Base-by-base conservation (phyloP, 495 filamentous ascomycete species). In the Poronia punctata region DNA sequence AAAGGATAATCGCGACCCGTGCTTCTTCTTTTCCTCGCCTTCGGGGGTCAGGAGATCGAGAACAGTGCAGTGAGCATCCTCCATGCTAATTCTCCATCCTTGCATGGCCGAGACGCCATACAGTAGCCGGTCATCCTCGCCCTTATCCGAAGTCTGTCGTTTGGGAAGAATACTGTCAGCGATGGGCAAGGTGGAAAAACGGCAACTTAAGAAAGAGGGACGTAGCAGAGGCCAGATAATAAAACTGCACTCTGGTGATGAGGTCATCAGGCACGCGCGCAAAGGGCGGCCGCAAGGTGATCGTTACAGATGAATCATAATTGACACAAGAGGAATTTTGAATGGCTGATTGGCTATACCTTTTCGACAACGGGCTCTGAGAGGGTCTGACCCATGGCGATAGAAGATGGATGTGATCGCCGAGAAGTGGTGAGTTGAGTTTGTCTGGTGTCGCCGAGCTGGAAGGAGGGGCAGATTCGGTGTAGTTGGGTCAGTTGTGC, bases 41-140 rank as follows among this genome's bases (percentile, higher is more conserved):
- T 70, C 66, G 45, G 82, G 75, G 7, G 52, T 59, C 53, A 93
- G 76, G 45, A 98, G 77, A 64, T 97, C 86, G 54, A 98, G 83
- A 19, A 95, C 63, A 15, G 83, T 74, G 25, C 86, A 85, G 67
- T 98, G 92, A 42, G 92, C 80, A 57, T 98, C 92, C 62, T 98
- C 92, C 92, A 98, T 98, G 65, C 86, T 93, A 64, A 97, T 96
- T 65, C 92, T 84, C 92, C 92, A 98, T 71, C 92, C 92, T 67
- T 98, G 92, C 92, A 98, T 98, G 64, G 86, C 86, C 49, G 93
- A 97, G 45, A 98, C 78, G 52, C 93, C 92, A 61, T 83, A 98
- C 48, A 89, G 61, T 56, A 94, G 78, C 60, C 86, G 81, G 49
- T 95, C 88, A 84, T 96, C 89, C 67, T 83, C 83, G 62, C 92